Conservation (phyloP, 2,329 filamentous ascomycete genomes). For the Neophaeococcomyces mojaviensis region DNA sequence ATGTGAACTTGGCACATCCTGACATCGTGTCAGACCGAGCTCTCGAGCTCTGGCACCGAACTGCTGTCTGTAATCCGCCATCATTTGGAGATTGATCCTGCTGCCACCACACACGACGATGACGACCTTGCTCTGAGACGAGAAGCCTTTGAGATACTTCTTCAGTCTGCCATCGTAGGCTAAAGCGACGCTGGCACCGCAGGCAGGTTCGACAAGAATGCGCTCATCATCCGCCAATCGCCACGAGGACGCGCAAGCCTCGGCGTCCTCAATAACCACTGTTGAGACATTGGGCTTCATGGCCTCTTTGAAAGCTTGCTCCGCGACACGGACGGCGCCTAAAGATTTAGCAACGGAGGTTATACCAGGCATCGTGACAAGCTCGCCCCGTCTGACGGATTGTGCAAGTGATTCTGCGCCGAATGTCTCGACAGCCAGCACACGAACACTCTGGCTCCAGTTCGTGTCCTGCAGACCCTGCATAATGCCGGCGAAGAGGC, state of each 20-base stretch:
- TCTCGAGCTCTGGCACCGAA: constrained; percentile 6
- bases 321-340: constrained; percentile 62
- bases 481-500: constrained; percentile 67
- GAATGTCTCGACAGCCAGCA: constrained; percentile 67
- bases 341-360: constrained; percentile 68
- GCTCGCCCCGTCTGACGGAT: constrained; percentile 45
- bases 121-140: constrained; percentile 7
- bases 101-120: constrained; percentile 11
- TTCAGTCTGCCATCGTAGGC: constrained; percentile 15
- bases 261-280: constrained; percentile 61
- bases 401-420: constrained; percentile 63
- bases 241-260: constrained; percentile 70
- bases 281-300: constrained; percentile 46
- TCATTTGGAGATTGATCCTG: constrained; percentile 7
- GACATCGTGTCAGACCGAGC: constrained; percentile 4
- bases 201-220: constrained; percentile 73
- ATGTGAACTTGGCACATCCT: constrained; percentile 4
- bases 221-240: constrained; percentile 73
- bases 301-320: constrained; percentile 59
- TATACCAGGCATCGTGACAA: constrained; percentile 60
- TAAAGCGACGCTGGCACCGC: constrained; percentile 64
- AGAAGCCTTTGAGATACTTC: constrained; percentile 12
- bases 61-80: constrained; percentile 11
- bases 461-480: constrained; percentile 47
- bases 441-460: constrained; percentile 29